A percentile compares a stretch with the other conserved stretches of the same genome.
These are phyloP conservation scores for Blastobotrys proliferans DNA, from an alignment of 1,139 yeast genomes.

Conservation along the genomic window DNA sequence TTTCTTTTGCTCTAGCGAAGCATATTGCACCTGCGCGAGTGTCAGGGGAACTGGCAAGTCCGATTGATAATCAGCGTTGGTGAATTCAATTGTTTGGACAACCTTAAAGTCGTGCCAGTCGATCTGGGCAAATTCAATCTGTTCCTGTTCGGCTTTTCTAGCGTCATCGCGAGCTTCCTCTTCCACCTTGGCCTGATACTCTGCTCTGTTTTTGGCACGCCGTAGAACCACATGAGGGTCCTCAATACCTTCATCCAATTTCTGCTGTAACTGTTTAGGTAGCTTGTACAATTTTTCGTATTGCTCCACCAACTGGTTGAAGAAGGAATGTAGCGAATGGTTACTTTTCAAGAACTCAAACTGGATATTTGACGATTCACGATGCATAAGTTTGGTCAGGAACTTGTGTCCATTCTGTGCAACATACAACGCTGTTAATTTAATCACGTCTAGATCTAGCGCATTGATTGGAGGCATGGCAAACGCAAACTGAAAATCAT, in stretches of 20 bases:
- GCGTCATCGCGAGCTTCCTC: constrained; percentile 32
- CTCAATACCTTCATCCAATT: constrained; percentile 24
- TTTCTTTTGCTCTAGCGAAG: constrained; percentile 52
- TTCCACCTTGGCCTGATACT: constrained; percentile 43
- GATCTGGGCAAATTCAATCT: constrained; percentile 63
- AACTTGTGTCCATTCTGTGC: constrained; percentile 53
- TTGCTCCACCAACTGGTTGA: constrained; percentile 49
- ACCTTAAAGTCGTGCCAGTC: constrained; percentile 85
- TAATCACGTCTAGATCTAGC: constrained; percentile 64
- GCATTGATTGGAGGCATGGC: constrained; percentile 55
- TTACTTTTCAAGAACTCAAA: constrained; percentile 61
- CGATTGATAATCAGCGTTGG: constrained; percentile 58
- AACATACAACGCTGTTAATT: constrained; percentile 65
- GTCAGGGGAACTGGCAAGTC: constrained; percentile 60
- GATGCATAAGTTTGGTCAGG: constrained; percentile 39
- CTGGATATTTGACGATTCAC: constrained; percentile 46
- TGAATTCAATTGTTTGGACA: constrained; percentile 66
- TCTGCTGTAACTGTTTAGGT: constrained; percentile 19
- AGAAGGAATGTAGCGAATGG: constrained; percentile 63
- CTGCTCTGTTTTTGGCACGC: constrained; percentile 56
- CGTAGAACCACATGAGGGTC: constrained; percentile 42
- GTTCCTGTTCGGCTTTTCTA: constrained; percentile 38
- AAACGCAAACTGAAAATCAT: constrained; percentile 44
- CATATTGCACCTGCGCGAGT: constrained; percentile 55
- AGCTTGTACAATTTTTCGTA: constrained; percentile 44